These are phyloP conservation scores for Choiromyces venosus DNA, from an alignment of 495 filamentous ascomycete genomes.

Conservation along the genomic window DNA sequence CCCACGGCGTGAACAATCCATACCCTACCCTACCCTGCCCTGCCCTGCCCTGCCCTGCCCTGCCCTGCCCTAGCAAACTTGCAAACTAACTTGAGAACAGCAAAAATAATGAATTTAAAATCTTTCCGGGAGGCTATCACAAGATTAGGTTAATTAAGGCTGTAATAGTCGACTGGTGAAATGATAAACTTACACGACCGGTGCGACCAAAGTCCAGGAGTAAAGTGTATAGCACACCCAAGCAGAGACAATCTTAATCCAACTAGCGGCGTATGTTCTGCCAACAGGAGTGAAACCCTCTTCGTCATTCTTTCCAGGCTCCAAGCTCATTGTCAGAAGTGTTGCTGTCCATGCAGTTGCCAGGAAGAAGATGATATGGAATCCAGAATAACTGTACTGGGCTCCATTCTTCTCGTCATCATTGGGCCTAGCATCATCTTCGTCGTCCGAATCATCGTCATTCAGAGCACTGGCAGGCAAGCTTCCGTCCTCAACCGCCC, in stretches of 20 bases:
- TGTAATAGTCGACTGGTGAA: background rate
- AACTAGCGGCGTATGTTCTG: conserved; percentile 93
- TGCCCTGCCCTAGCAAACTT: background rate
- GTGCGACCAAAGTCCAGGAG: conserved; percentile 84
- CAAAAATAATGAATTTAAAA: background rate
- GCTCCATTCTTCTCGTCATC: conserved; percentile 86
- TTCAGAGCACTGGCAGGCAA: conserved; percentile 86
- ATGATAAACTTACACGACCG: conserved; percentile 50
- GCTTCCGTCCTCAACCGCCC: conserved; percentile 83
- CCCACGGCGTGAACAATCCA: background rate
- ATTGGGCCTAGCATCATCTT: conserved; percentile 55
- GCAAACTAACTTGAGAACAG: background rate
- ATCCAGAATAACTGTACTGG: conserved; percentile 93
- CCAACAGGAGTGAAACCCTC: conserved; percentile 79
- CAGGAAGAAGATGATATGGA: conserved; percentile 97
- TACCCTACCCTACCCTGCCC: background rate
- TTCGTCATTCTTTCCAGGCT: conserved; percentile 54
- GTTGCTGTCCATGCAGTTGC: conserved; percentile 95
- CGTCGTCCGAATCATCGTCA: conserved; percentile 64
- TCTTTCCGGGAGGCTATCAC: background rate
- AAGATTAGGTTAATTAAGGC: background rate
- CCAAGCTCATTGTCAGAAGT: conserved; percentile 76
- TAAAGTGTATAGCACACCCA: conserved; percentile 97
- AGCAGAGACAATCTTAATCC: conserved; percentile 97
- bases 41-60: background rate